A percentile compares a stretch with the other conserved stretches of the same genome.
phyloP scores from a whole-genome alignment of 345 rosid species.

The Bruguiera gymnorhiza region DNA sequence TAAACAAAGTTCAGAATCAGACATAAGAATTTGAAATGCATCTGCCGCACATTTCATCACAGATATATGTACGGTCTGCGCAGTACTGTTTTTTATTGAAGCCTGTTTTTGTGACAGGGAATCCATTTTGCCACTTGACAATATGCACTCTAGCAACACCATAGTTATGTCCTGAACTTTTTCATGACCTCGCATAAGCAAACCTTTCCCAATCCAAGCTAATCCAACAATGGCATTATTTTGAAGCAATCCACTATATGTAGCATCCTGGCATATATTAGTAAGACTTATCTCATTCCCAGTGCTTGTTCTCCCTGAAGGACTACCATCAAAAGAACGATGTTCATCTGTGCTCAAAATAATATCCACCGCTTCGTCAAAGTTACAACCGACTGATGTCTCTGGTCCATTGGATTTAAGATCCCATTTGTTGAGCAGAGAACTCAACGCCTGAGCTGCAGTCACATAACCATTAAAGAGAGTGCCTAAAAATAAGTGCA shows the following conservation, averaged over 20 bases:
- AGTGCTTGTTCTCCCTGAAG: slow-evolving; percentile 23
- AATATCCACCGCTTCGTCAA: slow-evolving; percentile 68
- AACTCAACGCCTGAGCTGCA: slow-evolving; percentile 86
- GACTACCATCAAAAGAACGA: slow-evolving; percentile 13
- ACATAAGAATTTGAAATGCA: slow-evolving; percentile 68
- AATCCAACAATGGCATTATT: slow-evolving; percentile 61
- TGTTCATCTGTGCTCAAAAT: slow-evolving; percentile 38
- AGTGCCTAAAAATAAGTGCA: slow-evolving; percentile 41
- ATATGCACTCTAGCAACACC: slow-evolving; percentile 57
- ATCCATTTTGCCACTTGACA: slow-evolving; percentile 31
- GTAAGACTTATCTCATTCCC: slow-evolving; percentile 33
- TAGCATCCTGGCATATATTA: slow-evolving; percentile 38
- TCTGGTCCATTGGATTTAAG: slow-evolving; percentile 26
- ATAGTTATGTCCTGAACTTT: slow-evolving; percentile 59
- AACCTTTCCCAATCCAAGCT: slow-evolving; percentile 94
- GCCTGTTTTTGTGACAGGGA: slow-evolving; percentile 1
- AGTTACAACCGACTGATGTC: slow-evolving; percentile 36
- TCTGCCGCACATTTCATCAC: slow-evolving; percentile 36
- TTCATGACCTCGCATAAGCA: slow-evolving; percentile 84
- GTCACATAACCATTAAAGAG: slow-evolving; percentile 55
- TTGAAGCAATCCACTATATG: slow-evolving; percentile 41
- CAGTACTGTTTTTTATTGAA: no score
- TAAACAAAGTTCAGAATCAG: slow-evolving; percentile 72
- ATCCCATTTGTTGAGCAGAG: slow-evolving; percentile 71
- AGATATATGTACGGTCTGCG: no score